Evolutionary conservation across 1,139 yeast genomes (phyloP).

Genomic region (Blastobotrys apis): DNA sequence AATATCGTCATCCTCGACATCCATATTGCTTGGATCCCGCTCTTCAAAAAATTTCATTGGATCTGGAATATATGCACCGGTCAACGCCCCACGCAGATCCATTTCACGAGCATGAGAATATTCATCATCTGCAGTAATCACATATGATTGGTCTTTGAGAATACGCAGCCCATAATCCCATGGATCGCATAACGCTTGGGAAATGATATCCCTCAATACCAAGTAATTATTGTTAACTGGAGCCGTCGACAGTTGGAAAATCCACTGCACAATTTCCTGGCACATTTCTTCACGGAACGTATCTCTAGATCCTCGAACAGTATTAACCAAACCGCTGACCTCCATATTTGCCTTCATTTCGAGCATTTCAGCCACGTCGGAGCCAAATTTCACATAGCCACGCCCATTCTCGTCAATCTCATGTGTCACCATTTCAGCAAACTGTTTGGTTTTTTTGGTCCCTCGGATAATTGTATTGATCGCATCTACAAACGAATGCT

Average conservation of each 20-base stretch:
- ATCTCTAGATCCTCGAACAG: conserved; percentile 66
- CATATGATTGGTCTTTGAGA: not conserved
- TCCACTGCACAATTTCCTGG: conserved; percentile 63
- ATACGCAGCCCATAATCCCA: conserved; percentile 46
- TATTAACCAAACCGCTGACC: conserved; percentile 60
- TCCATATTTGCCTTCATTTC: conserved; percentile 52
- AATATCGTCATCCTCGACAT: conserved; percentile 8
- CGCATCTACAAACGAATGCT: conserved; percentile 71
- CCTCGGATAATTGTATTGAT: conserved; percentile 60
- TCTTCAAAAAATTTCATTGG: conserved; percentile 10
- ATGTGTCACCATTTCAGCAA: conserved; percentile 70
- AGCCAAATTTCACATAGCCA: conserved; percentile 60
- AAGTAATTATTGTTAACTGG: conserved; percentile 50
- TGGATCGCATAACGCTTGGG: conserved; percentile 47
- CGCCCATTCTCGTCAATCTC: conserved; percentile 63
- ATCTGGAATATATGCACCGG: conserved; percentile 24
- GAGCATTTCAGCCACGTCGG: conserved; percentile 47
- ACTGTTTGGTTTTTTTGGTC: conserved; percentile 60
- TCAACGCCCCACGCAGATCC: conserved; percentile 18
- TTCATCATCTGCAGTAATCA: conserved; percentile 2
- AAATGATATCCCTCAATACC: conserved; percentile 48
- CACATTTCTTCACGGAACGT: conserved; percentile 79
- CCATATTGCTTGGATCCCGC: conserved; percentile 3
- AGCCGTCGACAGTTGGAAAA: conserved; percentile 55
- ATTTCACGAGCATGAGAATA: conserved; percentile 13